Base-by-base conservation (phyloP, 164 flowering plant species). In the Macadamia tetraphylla region DNA sequence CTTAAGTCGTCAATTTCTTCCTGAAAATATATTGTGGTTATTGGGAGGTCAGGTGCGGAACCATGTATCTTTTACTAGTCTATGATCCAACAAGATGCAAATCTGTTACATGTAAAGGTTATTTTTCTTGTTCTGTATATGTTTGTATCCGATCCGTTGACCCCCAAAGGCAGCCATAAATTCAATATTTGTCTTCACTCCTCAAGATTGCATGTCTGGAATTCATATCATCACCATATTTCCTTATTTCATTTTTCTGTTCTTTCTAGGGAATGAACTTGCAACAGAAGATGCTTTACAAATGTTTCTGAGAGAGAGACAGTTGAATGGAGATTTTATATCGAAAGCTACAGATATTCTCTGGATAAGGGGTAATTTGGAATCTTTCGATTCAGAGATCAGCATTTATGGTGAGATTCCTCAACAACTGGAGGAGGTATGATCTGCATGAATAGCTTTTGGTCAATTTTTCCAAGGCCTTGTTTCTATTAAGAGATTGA, bases 321-420 rank as follows among this genome's bases (percentile, higher is more conserved):
- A 82, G 56, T 58, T 82, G 64, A 82, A 77, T 76, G 96, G 94
- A 48, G 98, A 91, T 81, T 77, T 91, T 70, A 75, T 94, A 64
- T 81, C 96, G 17, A 88, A 72, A 76, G 79, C 74, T 77, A 81
- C 85, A 69, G 98, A 94, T 80, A 63, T 71, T 64, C 52, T 94
- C 43, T 89, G 89, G 94, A 75, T 65, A 58, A 79, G 76, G 71
- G 79, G 74, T 35, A 68, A 66, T 3, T 15, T 68, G 56, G 70
- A 71, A 30, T 67, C 57, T 67, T 63, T 74, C 67, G 81, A 76
- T 55, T 53, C 52, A 18, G 84, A 77, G 60, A 69, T 66, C 58
- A 68, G 29, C 8, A 2, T 53, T 14, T 3, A 46, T 32, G 73
- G 29, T 49, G 73, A 76, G 10, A 68, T 53, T 74, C 30, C 71